Evolutionary conservation across 306 rosid species (phyloP), one percentile per base, ranked within the genome.

Genomic region (Medicago ruthenica): DNA sequence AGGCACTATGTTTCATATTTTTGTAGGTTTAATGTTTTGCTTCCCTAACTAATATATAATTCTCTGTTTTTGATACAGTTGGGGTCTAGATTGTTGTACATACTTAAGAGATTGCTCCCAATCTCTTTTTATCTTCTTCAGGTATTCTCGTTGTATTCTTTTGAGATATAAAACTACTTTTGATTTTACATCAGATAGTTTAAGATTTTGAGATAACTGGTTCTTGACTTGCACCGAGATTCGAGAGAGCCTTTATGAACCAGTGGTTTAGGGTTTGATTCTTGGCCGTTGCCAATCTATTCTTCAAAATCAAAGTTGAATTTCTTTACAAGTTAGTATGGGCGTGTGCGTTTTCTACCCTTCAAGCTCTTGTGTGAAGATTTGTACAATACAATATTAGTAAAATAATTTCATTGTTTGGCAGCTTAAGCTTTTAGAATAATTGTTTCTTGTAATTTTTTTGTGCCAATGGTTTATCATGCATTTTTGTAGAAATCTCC

Each of bases 81-180:
- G 93, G 98, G 97, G 22, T 77, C 88, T 74, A 90, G 98, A 74
- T 82, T 95, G 73, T 76, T 95, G 89, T 91, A 95, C 85, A 92
- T 92, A 73, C 89, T 95, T 31, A 95, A 92, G 95, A 85, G 98
- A 89, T 84, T 95, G 82, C 97, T 95, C 77, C 98, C 98, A 21
- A 92, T 95, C 77, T 90, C 97, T 61, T 94, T 95, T 45, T 92
- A 81, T 84, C 98, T 95, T 78, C 96, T 92, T 70, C 97, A 90
- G 97, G 97, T 95, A 75, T 65, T 84, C 81, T 74, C 78, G 80
- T 22, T 45, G 2, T 17, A 34, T 39, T 39, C 16, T 78, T 47
- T 11, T 31, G 17, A 63, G 37, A 51, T 62, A 37, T 50, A 21
- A 60, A 70, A 15, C 17, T 36, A 15, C 37, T 71, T 34, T 48